These are phyloP conservation scores for Cladosporium phlei DNA, from an alignment of 2,329 filamentous ascomycete species.

Conservation along the genomic window DNA sequence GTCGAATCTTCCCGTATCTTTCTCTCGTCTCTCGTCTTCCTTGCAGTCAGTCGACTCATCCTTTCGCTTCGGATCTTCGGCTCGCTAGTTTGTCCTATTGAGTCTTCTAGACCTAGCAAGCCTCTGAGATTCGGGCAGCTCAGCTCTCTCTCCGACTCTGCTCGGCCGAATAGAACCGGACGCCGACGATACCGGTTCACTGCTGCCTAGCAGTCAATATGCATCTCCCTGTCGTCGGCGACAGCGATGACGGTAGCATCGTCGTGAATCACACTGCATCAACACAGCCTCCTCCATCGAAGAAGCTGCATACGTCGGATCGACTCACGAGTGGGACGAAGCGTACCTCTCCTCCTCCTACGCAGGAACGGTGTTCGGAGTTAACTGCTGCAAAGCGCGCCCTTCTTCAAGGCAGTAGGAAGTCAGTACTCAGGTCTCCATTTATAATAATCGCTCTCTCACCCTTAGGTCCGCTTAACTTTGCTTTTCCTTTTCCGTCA, in stretches of 20 bases:
- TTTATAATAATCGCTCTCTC: constrained; percentile 8
- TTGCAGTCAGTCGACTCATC: constrained; percentile 5
- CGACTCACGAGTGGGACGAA: constrained; percentile 1
- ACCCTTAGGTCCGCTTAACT: not conserved
- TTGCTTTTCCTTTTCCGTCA: not conserved
- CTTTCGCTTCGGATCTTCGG: not conserved
- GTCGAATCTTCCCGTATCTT: no score
- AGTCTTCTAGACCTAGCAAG: no score
- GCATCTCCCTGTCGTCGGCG: constrained; percentile 7
- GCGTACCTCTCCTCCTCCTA: no score
- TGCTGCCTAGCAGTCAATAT: no score
- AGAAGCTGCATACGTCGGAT: constrained; percentile 8
- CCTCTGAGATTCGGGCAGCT: no score
- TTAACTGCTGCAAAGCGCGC: constrained; percentile 4
- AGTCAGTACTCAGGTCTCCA: constrained; percentile 5
- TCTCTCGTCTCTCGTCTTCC: not conserved
- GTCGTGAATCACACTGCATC: not conserved
- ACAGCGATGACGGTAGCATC: constrained; percentile 1
- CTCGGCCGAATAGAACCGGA: no score
- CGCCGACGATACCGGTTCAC: no score
- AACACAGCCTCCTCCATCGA: constrained; percentile 8
- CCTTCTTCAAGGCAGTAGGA: constrained; percentile 5
- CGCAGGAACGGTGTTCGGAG: constrained; percentile 9
- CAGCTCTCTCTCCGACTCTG: no score
- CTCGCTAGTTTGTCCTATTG: no score